Conservation (phyloP, 2,329 filamentous ascomycete genomes). For the Aspergillus fumigatiaffinis region DNA sequence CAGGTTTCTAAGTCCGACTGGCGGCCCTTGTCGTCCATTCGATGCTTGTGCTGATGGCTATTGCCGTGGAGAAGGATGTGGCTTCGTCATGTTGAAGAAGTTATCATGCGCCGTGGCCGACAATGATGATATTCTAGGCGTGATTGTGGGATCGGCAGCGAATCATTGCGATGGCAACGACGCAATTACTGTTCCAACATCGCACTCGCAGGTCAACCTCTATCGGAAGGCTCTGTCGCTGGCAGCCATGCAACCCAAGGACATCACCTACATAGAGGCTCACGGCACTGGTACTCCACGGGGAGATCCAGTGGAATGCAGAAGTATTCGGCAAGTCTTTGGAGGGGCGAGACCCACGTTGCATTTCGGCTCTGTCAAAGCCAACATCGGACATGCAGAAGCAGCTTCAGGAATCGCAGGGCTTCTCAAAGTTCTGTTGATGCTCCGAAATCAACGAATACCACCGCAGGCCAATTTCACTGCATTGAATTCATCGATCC, state of each 20-base stretch:
- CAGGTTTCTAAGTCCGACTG: background rate
- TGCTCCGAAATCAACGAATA: slow-evolving; percentile 5
- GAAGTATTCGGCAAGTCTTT: slow-evolving; percentile 1
- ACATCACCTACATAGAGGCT: slow-evolving; percentile 3
- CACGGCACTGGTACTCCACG: slow-evolving; percentile 8
- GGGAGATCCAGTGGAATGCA: slow-evolving; percentile 5
- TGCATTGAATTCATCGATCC: background rate
- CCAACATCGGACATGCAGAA: slow-evolving; percentile 27
- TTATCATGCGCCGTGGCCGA: slow-evolving; percentile 39
- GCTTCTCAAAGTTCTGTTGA: slow-evolving; percentile 19
- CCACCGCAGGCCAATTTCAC: slow-evolving; percentile 5
- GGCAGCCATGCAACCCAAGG: background rate
- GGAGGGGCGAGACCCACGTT: background rate
- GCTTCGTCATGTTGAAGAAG: slow-evolving; percentile 43
- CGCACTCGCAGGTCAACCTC: background rate
- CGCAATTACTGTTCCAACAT: slow-evolving; percentile 1
- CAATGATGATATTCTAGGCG: slow-evolving; percentile 7
- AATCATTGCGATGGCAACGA: background rate
- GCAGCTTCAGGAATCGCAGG: slow-evolving; percentile 21
- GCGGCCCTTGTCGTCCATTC: background rate
- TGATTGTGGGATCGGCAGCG: background rate
- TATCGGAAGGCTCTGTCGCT: background rate
- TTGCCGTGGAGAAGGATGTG: slow-evolving; percentile 46
- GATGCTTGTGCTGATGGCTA: slow-evolving; percentile 42
- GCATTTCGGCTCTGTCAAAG: slow-evolving; percentile 21